Evolutionary conservation across 2,329 filamentous ascomycete genomes (phyloP).

Genomic region (Pseudogymnoascus sp.): DNA sequence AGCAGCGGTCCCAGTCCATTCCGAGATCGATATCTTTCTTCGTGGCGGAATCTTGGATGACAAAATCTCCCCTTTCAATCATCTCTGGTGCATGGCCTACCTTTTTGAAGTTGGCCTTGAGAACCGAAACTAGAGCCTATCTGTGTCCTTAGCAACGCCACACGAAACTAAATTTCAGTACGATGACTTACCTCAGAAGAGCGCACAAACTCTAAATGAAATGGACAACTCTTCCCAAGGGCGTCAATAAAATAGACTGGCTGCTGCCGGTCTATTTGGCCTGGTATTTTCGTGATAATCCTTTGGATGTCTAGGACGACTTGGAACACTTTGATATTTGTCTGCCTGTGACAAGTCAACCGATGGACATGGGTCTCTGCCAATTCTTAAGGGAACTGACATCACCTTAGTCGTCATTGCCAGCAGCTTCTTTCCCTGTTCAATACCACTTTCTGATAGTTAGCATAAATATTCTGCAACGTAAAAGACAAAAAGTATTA

Average conservation of each 20-base stretch:
- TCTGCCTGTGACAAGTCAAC: neutral
- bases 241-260: constrained; percentile 11
- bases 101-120: constrained; percentile 22
- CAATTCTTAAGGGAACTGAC: neutral
- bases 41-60: constrained; percentile 22
- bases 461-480: neutral
- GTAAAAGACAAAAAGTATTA: neutral
- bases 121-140: constrained; percentile 22
- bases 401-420: neutral
- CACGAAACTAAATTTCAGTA: neutral
- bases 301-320: constrained; percentile 8
- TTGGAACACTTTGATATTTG: constrained; percentile 9
- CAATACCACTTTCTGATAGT: neutral
- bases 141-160: neutral
- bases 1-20: constrained; percentile 21
- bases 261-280: constrained; percentile 8
- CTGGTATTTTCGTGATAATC: constrained; percentile 8
- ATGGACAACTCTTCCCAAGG: neutral
- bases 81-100: constrained; percentile 17
- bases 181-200: neutral
- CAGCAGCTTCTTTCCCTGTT: constrained; percentile 3
- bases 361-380: too few species aligned
- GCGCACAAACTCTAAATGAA: constrained; percentile 11
- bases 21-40: constrained; percentile 20
- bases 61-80: constrained; percentile 24